Percentiles rank a stretch among this genome's conserved stretches.
Conservation (phyloP, 1,284 basidiomycete species). For the Ganoderma resinaceum region DNA sequence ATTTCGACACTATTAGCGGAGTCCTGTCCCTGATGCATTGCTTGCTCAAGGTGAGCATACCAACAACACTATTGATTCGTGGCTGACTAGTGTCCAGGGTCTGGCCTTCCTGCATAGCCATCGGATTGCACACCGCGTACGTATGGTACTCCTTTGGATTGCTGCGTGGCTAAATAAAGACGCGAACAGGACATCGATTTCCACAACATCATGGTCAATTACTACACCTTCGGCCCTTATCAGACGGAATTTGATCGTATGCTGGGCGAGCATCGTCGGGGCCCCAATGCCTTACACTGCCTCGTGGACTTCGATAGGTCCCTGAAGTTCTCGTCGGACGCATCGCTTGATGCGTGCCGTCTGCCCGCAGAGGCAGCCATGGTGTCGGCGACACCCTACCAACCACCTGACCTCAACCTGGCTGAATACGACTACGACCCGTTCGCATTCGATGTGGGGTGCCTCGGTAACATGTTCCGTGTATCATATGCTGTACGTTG, state of each 20-base stretch:
- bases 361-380: slow-evolving; percentile 10
- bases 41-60: slow-evolving; percentile 8
- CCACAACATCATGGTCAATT: slow-evolving; percentile 13
- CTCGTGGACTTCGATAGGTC: slow-evolving; percentile 27
- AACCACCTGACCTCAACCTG: slow-evolving; percentile 9
- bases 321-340: slow-evolving; percentile 6
- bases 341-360: slow-evolving; percentile 14
- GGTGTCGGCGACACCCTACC: slow-evolving; percentile 1
- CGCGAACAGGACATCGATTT: slow-evolving; percentile 10
- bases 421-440: slow-evolving; percentile 25
- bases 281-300: slow-evolving; percentile 5
- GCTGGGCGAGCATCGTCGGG: slow-evolving; percentile 8
- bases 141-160: no score
- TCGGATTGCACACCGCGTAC: slow-evolving; percentile 15
- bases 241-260: neutral
- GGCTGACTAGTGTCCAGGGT: slow-evolving; percentile 2
- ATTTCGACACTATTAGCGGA: neutral
- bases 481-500: slow-evolving; percentile 18
- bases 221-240: slow-evolving; percentile 4
- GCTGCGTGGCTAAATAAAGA: neutral
- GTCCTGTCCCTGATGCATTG: slow-evolving; percentile 1
- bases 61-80: neutral
- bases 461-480: slow-evolving; percentile 19
- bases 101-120: slow-evolving; percentile 9
- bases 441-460: slow-evolving; percentile 27